Evolutionary conservation across 2,329 filamentous ascomycete species (phyloP).

Genomic region (Monosporascus sp.): DNA sequence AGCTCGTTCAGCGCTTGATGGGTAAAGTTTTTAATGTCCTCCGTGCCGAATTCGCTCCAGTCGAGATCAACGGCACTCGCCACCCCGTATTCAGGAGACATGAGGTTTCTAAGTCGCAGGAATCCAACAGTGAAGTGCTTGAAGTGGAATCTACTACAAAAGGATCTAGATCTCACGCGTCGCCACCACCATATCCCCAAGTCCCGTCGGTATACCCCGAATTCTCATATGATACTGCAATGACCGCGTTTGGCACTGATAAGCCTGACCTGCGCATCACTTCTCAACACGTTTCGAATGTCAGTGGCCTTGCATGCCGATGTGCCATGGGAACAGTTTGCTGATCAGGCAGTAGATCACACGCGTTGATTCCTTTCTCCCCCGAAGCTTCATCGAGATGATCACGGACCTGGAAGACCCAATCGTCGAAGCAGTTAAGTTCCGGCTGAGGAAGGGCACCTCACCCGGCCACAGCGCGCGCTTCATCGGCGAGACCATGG

Average conservation of each 20-base stretch:
- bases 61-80: slow-evolving; percentile 23
- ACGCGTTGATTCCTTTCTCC: slow-evolving; percentile 58
- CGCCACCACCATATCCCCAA: neutral
- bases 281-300: slow-evolving; percentile 41
- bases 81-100: slow-evolving; percentile 3
- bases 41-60: slow-evolving; percentile 33
- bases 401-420: slow-evolving; percentile 66
- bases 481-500: slow-evolving; percentile 62
- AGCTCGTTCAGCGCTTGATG: slow-evolving; percentile 45
- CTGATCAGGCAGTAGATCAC: slow-evolving; percentile 47
- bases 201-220: neutral
- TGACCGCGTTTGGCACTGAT: slow-evolving; percentile 77
- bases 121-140: too few species aligned
- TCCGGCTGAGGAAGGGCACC: slow-evolving; percentile 47
- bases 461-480: slow-evolving; percentile 35
- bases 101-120: neutral
- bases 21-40: slow-evolving; percentile 48
- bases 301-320: slow-evolving; percentile 28
- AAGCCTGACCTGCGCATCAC: slow-evolving; percentile 83
- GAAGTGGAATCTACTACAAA: too few species aligned
- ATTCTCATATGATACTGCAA: slow-evolving; percentile 66
- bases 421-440: slow-evolving; percentile 68
- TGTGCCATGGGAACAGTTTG: too few species aligned
- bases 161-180: too few species aligned
- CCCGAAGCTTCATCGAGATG: slow-evolving; percentile 63